These are phyloP conservation scores for Pleurotus djamor DNA, from an alignment of 768 basidiomycete genomes.

Conservation along the genomic window DNA sequence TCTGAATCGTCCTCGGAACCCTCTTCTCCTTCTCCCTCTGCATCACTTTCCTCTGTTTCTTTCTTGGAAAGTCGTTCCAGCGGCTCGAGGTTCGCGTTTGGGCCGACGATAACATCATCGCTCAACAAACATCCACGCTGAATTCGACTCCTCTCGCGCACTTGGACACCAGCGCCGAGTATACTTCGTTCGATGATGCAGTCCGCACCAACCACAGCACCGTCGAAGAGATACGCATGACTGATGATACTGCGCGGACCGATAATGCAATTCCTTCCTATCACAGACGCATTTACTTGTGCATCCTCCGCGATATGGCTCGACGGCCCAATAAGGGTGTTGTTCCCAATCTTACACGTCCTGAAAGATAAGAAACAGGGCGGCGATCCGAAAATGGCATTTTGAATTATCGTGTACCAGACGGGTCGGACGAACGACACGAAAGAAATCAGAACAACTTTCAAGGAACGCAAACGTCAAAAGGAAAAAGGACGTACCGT, in stretches of 20 bases:
- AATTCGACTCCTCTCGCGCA: conserved; percentile 68
- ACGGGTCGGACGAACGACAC: not conserved
- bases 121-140: conserved; percentile 78
- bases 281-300: conserved; percentile 67
- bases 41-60: conserved; percentile 35
- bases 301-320: conserved; percentile 67
- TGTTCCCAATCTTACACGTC: conserved; percentile 78
- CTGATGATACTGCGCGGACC: conserved; percentile 68
- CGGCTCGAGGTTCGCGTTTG: conserved; percentile 58
- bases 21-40: conserved; percentile 29
- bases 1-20: conserved; percentile 11
- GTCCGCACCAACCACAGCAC: conserved; percentile 65
- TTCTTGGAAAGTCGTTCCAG: conserved; percentile 75
- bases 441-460: not conserved
- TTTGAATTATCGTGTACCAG: not conserved
- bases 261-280: conserved; percentile 75
- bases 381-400: not conserved
- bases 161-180: conserved; percentile 71
- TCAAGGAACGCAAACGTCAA: not conserved
- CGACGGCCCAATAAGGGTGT: conserved; percentile 83
- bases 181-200: conserved; percentile 79
- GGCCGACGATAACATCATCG: conserved; percentile 78
- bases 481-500: conserved; percentile 47
- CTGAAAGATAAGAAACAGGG: conserved; percentile 30
- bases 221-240: conserved; percentile 84